Evolutionary conservation across 306 rosid genomes (phyloP).

Genomic region (Crotalaria pallida): DNA sequence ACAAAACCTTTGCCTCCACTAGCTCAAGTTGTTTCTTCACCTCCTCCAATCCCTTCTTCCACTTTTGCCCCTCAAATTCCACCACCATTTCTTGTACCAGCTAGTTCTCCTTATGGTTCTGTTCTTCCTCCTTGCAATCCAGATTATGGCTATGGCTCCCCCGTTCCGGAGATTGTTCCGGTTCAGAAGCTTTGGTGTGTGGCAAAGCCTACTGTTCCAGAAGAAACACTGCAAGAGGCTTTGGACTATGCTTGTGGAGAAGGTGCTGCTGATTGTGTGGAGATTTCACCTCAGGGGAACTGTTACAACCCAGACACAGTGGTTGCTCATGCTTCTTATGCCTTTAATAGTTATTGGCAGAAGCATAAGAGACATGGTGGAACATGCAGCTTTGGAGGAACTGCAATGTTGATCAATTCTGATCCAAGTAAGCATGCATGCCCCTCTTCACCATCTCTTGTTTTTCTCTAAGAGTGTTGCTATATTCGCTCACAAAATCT

Average conservation of each 20-base stretch:
- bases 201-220: conserved; percentile 88
- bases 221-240: conserved; percentile 61
- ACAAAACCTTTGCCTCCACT: conserved; percentile 45
- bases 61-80: conserved; percentile 45
- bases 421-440: conserved; percentile 70
- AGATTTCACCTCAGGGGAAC: conserved; percentile 55
- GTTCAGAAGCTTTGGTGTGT: conserved; percentile 82
- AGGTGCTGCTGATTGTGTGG: conserved; percentile 73
- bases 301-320: conserved; percentile 63
- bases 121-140: conserved; percentile 72
- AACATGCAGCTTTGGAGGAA: conserved; percentile 81
- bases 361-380: conserved; percentile 85
- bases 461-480: background rate
- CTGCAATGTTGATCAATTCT: conserved; percentile 74
- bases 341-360: conserved; percentile 96
- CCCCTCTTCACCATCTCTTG: background rate
- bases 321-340: conserved; percentile 88
- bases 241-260: conserved; percentile 93
- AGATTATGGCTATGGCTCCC: conserved; percentile 37
- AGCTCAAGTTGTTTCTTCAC: conserved; percentile 39
- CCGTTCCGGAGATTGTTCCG: conserved; percentile 32
- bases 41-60: conserved; percentile 34
- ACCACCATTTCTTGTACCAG: conserved; percentile 42
- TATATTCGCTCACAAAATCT: no score
- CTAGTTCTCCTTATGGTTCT: conserved; percentile 46